A percentile compares a stretch with the other conserved stretches of the same genome.
phyloP scores from a whole-genome alignment of 108 stramenopile genomes.

The Nitzschia inconspicua region DNA sequence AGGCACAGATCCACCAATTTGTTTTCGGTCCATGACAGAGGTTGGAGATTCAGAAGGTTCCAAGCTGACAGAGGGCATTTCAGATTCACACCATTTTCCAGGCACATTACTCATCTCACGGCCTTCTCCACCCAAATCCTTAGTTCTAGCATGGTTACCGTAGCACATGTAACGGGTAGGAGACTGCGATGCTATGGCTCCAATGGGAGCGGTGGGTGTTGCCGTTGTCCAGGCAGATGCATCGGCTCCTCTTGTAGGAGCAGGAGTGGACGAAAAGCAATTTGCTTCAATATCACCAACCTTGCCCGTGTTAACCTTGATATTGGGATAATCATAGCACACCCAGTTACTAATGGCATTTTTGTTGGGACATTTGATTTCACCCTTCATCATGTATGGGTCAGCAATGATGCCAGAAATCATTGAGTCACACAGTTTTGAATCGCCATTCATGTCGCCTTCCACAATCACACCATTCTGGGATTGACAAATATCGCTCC shows the following conservation, averaged over 20 bases:
- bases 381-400: too few relatives aligned
- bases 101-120: slow-evolving; percentile 9
- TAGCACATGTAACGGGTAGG: slow-evolving; percentile 35
- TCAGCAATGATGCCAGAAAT: too few relatives aligned
- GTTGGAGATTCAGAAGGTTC: slow-evolving; percentile 26
- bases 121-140: background rate
- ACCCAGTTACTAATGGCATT: background rate
- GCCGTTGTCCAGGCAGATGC: background rate
- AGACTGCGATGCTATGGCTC: slow-evolving; percentile 12
- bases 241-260: too few relatives aligned
- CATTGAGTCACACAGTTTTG: too few relatives aligned
- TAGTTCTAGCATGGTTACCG: slow-evolving; percentile 17
- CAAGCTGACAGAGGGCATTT: slow-evolving; percentile 32
- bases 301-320: background rate
- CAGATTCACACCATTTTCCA: slow-evolving; percentile 29
- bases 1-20: too few relatives aligned
- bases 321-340: background rate
- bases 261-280: background rate
- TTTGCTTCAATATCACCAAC: background rate
- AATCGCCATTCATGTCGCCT: too few relatives aligned
- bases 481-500: too few relatives aligned
- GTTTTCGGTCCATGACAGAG: too few relatives aligned
- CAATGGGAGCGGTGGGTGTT: slow-evolving; percentile 3
- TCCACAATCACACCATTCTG: too few relatives aligned
- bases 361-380: too few relatives aligned